A percentile compares a stretch with the other conserved stretches of the same genome.
These are phyloP conservation scores for Zea mays DNA, from an alignment of 176 grass and related monocot species.

Conservation along the genomic window DNA sequence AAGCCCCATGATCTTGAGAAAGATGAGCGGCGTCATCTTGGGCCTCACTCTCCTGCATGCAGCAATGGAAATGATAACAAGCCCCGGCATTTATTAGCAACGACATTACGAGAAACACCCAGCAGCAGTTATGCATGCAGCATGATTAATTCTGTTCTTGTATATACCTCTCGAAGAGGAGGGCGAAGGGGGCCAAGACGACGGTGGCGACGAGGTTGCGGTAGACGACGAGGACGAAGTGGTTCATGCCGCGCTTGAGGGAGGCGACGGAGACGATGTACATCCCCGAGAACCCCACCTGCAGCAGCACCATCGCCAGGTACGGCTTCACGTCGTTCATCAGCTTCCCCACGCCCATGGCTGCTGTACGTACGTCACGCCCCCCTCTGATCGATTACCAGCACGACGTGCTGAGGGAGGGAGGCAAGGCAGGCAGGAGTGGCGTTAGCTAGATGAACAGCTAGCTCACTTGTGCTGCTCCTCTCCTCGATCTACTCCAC, in stretches of 20 bases:
- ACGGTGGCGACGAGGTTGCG: constrained; percentile 59
- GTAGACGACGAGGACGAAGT: constrained; percentile 83
- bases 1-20: constrained; percentile 63
- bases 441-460: neutral
- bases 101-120: no score
- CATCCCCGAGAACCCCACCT: constrained; percentile 81
- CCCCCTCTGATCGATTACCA: no score
- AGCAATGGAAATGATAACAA: no score
- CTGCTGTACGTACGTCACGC: no score
- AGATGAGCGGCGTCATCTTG: constrained; percentile 61
- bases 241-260: constrained; percentile 69
- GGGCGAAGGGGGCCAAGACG: constrained; percentile 67
- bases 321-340: constrained; percentile 70
- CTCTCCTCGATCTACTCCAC: neutral
- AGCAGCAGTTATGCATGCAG: no score
- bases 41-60: constrained; percentile 63
- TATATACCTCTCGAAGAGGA: constrained; percentile 75
- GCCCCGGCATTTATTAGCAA: no score
- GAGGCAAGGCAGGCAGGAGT: neutral
- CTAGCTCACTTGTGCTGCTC: neutral
- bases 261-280: constrained; percentile 75
- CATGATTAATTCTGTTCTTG: no score
- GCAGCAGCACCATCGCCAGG: constrained; percentile 78
- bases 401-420: neutral
- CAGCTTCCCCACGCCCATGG: constrained; percentile 54